Conservation (phyloP, 2,329 filamentous ascomycete species). For the Teratosphaeria viscida region DNA sequence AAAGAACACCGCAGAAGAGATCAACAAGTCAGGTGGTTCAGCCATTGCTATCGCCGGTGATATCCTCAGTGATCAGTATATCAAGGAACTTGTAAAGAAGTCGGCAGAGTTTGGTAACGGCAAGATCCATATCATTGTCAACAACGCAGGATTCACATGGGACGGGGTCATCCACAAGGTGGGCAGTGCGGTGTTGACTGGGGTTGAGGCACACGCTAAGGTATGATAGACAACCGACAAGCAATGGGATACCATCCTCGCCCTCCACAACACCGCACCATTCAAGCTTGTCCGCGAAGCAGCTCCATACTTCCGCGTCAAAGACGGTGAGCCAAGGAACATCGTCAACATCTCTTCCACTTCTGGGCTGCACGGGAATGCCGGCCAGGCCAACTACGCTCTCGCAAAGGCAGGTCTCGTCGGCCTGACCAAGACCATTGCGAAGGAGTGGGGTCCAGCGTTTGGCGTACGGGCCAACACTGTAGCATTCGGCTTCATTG, state of each 20-base stretch:
- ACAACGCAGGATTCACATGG: conserved; percentile 89
- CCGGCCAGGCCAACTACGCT: conserved; percentile 83
- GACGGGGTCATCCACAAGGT: conserved; percentile 84
- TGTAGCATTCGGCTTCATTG: conserved; percentile 72
- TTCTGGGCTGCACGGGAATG: conserved; percentile 73
- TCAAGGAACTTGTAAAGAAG: conserved; percentile 60
- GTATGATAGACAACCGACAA: conserved; percentile 60
- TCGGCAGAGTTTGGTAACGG: conserved; percentile 71
- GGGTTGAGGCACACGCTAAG: background rate
- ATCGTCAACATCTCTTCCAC: conserved; percentile 80
- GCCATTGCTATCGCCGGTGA: conserved; percentile 70
- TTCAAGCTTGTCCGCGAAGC: conserved; percentile 74
- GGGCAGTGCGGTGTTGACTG: background rate
- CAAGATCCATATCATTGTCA: conserved; percentile 85
- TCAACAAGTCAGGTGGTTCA: conserved; percentile 55
- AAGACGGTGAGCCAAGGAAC: conserved; percentile 65
- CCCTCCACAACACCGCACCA: conserved; percentile 72
- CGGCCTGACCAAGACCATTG: conserved; percentile 79
- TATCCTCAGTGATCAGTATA: conserved; percentile 60
- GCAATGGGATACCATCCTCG: conserved; percentile 83
- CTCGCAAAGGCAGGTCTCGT: conserved; percentile 75
- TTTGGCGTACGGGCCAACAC: conserved; percentile 80
- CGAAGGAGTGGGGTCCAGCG: conserved; percentile 77
- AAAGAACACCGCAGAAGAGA: conserved; percentile 54
- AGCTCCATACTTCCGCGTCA: conserved; percentile 78